Evolutionary conservation across 2,329 filamentous ascomycete genomes (phyloP).

Genomic region (Zarea fungicola): DNA sequence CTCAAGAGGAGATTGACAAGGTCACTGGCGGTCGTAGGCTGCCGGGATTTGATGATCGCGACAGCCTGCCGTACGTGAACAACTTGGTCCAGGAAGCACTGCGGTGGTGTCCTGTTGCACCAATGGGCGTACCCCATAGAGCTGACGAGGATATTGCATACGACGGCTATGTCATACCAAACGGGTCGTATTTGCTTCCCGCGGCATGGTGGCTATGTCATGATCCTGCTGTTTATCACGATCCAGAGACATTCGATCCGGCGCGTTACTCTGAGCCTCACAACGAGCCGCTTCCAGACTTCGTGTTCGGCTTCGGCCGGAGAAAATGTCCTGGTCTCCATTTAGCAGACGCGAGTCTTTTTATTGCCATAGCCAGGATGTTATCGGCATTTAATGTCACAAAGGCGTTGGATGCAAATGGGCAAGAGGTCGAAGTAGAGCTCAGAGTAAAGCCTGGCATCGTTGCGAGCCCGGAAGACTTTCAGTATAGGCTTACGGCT

Average conservation of each 20-base stretch:
- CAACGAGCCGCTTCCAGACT: constrained; percentile 24
- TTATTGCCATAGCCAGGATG: no score
- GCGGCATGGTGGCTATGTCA: constrained; percentile 45
- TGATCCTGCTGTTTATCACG: constrained; percentile 60
- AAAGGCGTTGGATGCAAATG: no score
- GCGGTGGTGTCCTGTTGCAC: constrained; percentile 27
- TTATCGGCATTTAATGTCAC: no score
- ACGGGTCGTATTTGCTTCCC: constrained; percentile 21
- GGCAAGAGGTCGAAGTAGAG: no score
- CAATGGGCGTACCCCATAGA: constrained; percentile 33
- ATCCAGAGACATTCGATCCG: constrained; percentile 28
- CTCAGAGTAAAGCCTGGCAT: no score
- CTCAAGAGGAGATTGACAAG: constrained; percentile 21
- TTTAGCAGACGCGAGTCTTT: no score
- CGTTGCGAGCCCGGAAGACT: no score
- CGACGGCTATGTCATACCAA: constrained; percentile 23
- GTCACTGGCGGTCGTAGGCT: constrained; percentile 24
- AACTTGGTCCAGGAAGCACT: constrained; percentile 25
- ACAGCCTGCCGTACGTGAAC: constrained; percentile 24
- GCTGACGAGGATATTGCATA: constrained; percentile 26
- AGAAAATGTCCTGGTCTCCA: not conserved
- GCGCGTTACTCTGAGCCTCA: constrained; percentile 25
- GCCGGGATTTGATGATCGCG: constrained; percentile 20
- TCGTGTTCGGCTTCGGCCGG: constrained; percentile 31
- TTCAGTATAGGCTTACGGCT: no score